Conservation (phyloP, 1,139 yeast species). For the Pichia sorboxylosa region DNA sequence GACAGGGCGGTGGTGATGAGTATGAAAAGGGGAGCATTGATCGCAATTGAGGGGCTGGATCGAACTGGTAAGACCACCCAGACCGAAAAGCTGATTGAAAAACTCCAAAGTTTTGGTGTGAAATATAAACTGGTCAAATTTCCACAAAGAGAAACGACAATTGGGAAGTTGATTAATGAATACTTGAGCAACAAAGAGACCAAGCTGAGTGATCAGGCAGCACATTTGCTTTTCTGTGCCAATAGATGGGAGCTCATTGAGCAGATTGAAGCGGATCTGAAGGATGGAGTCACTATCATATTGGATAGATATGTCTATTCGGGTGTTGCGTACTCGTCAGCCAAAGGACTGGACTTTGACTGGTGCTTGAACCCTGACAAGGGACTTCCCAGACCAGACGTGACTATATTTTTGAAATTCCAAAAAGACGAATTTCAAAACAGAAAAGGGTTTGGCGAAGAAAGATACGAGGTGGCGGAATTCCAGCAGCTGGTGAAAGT, state of each 20-base stretch:
- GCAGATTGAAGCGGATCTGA: constrained; percentile 35
- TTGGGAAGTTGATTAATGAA: constrained; percentile 67
- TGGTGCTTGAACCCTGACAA: constrained; percentile 79
- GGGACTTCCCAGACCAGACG: constrained; percentile 83
- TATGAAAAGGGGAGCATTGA: constrained; percentile 50
- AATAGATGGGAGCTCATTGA: constrained; percentile 80
- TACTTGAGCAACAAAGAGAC: constrained; percentile 48
- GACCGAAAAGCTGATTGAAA: constrained; percentile 33
- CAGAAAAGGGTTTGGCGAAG: constrained; percentile 84
- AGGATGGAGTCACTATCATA: constrained; percentile 47
- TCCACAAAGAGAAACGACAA: constrained; percentile 75
- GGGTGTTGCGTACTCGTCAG: constrained; percentile 85
- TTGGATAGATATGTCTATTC: constrained; percentile 86
- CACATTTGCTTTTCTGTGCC: constrained; percentile 83
- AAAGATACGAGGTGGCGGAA: constrained; percentile 66
- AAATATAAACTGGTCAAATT: constrained; percentile 51
- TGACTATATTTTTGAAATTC: constrained; percentile 66
- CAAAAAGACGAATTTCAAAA: constrained; percentile 23
- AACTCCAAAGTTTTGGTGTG: constrained; percentile 13
- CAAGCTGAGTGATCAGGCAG: constrained; percentile 56
- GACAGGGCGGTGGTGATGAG: too few relatives aligned
- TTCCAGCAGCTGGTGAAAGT: constrained; percentile 62
- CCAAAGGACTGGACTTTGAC: constrained; percentile 57
- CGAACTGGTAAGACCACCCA: constrained; percentile 94
- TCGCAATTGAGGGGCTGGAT: constrained; percentile 86